Conservation (phyloP, 176 grass and related monocot species). For the Zizania latifolia region DNA sequence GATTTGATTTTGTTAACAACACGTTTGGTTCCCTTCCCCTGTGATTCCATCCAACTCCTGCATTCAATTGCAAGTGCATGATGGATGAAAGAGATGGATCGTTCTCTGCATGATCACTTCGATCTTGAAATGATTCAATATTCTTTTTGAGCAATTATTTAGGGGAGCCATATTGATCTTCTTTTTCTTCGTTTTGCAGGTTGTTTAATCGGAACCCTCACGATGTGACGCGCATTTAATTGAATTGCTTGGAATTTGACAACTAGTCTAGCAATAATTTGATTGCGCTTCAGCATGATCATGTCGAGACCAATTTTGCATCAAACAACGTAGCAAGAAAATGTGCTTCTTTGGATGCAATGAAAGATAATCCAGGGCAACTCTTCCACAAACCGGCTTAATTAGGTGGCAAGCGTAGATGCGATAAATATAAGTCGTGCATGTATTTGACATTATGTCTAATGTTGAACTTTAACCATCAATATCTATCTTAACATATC, state of each 20-base stretch:
- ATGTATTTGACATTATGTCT: too few relatives aligned
- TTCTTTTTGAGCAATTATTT: conserved; percentile 36
- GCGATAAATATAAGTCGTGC: too few relatives aligned
- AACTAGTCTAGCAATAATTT: conserved; percentile 11
- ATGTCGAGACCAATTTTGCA: neutral
- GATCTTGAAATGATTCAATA: neutral
- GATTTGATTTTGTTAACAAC: neutral
- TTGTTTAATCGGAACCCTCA: neutral
- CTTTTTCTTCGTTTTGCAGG: neutral
- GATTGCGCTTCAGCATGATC: neutral
- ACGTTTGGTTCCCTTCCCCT: neutral
- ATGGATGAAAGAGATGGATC: neutral
- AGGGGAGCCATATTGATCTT: neutral
- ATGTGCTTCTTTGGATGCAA: neutral
- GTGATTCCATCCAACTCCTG: neutral
- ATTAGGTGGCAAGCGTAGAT: too few relatives aligned
- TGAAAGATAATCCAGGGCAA: neutral
- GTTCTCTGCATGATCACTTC: neutral
- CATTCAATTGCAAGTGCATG: conserved; percentile 3
- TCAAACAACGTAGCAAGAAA: neutral
- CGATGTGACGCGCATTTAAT: conserved; percentile 40
- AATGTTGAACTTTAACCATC: too few relatives aligned
- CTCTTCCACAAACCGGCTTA: neutral
- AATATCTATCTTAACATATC: too few relatives aligned
- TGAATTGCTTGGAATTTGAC: neutral